These are phyloP conservation scores for Scedosporium apiospermum DNA, from an alignment of 2,329 filamentous ascomycete genomes.

Conservation along the genomic window DNA sequence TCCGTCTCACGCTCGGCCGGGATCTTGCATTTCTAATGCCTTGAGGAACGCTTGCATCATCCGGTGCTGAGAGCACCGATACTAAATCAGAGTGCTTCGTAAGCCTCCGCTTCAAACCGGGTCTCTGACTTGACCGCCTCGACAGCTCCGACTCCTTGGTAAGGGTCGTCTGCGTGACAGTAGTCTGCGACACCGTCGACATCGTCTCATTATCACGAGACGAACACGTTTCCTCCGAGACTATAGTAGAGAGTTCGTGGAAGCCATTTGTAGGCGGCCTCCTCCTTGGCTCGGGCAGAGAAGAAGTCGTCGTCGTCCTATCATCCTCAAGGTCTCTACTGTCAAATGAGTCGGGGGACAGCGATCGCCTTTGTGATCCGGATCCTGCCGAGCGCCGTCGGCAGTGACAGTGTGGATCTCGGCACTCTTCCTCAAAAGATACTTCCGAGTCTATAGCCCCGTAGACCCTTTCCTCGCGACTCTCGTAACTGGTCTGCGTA, in stretches of 20 bases:
- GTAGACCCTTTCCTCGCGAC: slow-evolving; percentile 30
- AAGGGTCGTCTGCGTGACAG: slow-evolving; percentile 42
- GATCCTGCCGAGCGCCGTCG: not conserved
- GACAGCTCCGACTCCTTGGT: slow-evolving; percentile 37
- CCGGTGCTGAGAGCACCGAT: slow-evolving; percentile 74
- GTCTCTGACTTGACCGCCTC: slow-evolving; percentile 22
- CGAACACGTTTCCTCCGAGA: slow-evolving; percentile 38
- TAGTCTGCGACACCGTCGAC: slow-evolving; percentile 39
- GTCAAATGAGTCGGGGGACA: slow-evolving; percentile 8
- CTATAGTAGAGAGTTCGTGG: slow-evolving; percentile 48
- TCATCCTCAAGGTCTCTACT: slow-evolving; percentile 12
- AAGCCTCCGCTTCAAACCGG: slow-evolving; percentile 59
- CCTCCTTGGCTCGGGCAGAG: slow-evolving; percentile 16
- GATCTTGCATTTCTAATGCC: slow-evolving; percentile 47
- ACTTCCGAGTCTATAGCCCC: slow-evolving; percentile 11
- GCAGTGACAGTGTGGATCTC: not conserved
- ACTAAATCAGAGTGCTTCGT: slow-evolving; percentile 92
- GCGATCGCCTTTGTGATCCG: slow-evolving; percentile 7
- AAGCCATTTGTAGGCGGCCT: slow-evolving; percentile 43
- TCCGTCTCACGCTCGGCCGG: slow-evolving; percentile 67
- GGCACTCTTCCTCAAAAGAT: slow-evolving; percentile 16
- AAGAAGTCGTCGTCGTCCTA: slow-evolving; percentile 8
- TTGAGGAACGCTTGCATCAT: slow-evolving; percentile 39
- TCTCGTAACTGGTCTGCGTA: slow-evolving; percentile 37
- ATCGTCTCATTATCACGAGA: slow-evolving; percentile 38